Evolutionary conservation across 805 yeast genomes (phyloP), one percentile per base, ranked within the genome.

Genomic region (Diddensiella santjacobensis): DNA sequence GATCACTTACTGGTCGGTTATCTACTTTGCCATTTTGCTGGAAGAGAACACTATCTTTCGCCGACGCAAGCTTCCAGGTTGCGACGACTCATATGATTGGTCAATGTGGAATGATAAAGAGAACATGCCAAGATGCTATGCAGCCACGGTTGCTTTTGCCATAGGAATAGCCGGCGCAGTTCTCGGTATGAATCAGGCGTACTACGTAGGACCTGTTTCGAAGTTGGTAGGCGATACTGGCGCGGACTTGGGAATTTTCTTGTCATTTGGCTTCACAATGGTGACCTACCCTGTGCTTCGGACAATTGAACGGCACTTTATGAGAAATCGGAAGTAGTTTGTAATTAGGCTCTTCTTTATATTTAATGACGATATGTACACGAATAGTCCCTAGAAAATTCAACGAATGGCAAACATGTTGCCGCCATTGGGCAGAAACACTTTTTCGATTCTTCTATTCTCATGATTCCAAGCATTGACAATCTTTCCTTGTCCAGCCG

Each of bases 1-100:
- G 96, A 77, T 87, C 50, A 95, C 95, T 1, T 87, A 87, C 67
- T 87, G 96, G 96, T 78, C 86, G 48, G 79, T 90, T 49, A 85
- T 87, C 69, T 88, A 87, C 64, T 78, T 83, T 58, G 75, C 78
- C n/a, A 63, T 87, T 40, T 66, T 87, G 29, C 50, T 86, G 2
- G 87, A 84, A 55, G 96, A 87, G 63, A 86, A 86, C 59, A 48
- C 74, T 3, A 72, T 87, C 15, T 87, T 87, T 69, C 74, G 96
- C 61, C 73, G 80, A 40, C 55, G 65, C 41, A 58, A 68, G 37
- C 66, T 71, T 48, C 62, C 79, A 11, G 61, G 62, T 6, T 56
- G 58, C 29, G 65, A 61, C 39, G 74, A 75, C 49, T 66, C 78
- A 57, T 86, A 86, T 67, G 83, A 86, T 62, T 87, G 88, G 78